phyloP scores from a whole-genome alignment of 352 stramenopile species.

The Phytophthora ohioensis region DNA sequence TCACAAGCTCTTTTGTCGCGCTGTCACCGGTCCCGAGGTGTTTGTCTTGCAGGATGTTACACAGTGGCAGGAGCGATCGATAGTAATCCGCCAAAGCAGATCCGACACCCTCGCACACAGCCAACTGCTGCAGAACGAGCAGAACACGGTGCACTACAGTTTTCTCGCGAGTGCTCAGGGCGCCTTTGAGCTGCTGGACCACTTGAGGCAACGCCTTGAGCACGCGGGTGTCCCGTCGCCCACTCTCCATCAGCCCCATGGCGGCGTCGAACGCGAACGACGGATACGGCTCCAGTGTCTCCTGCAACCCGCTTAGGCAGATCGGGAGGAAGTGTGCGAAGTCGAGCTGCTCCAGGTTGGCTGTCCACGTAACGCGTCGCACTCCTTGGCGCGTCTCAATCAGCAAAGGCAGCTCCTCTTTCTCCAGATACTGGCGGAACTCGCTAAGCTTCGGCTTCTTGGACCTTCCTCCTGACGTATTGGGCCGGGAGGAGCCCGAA shows the following conservation, averaged over 20 bases:
- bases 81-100: slow-evolving; percentile 75
- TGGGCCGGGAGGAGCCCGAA: slow-evolving; percentile 34
- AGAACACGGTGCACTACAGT: slow-evolving; percentile 73
- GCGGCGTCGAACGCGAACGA: slow-evolving; percentile 74
- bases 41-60: slow-evolving; percentile 85
- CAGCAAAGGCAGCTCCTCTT: slow-evolving; percentile 65
- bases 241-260: slow-evolving; percentile 72
- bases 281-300: slow-evolving; percentile 75
- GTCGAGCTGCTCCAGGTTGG: slow-evolving; percentile 63
- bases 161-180: slow-evolving; percentile 71
- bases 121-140: slow-evolving; percentile 76
- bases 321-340: slow-evolving; percentile 76
- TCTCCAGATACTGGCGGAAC: slow-evolving; percentile 78
- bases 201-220: slow-evolving; percentile 60
- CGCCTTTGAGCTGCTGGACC: slow-evolving; percentile 72
- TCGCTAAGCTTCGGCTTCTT: slow-evolving; percentile 73
- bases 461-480: slow-evolving; percentile 58
- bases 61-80: slow-evolving; percentile 76
- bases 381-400: slow-evolving; percentile 57
- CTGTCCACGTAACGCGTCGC: slow-evolving; percentile 67
- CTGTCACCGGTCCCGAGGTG: slow-evolving; percentile 76
- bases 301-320: slow-evolving; percentile 78
- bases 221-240: slow-evolving; percentile 54
- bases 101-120: slow-evolving; percentile 75
- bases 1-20: slow-evolving; percentile 63